phyloP scores from a whole-genome alignment of 495 filamentous ascomycete genomes.

The Xylaria telfairii region DNA sequence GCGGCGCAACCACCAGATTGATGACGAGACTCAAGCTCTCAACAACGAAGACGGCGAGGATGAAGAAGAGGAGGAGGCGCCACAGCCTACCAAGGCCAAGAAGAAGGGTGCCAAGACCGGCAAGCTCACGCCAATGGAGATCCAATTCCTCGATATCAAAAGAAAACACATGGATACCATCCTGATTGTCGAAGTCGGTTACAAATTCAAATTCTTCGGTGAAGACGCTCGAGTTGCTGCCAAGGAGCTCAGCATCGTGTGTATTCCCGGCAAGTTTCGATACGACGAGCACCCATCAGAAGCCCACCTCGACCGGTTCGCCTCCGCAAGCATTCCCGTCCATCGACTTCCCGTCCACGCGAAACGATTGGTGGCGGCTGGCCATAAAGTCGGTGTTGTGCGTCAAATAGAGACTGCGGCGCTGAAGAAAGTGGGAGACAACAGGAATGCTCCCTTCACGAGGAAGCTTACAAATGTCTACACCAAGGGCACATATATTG shows the following conservation, averaged over 20 bases:
- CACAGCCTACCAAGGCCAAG: conserved; percentile 51
- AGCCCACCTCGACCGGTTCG: conserved; percentile 90
- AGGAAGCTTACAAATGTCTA: conserved; percentile 96
- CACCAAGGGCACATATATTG: conserved; percentile 97
- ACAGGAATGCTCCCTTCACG: conserved; percentile 89
- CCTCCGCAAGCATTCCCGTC: conserved; percentile 93
- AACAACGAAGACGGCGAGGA: conserved; percentile 57
- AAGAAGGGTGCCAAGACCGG: conserved; percentile 76
- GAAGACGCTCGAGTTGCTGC: conserved; percentile 91
- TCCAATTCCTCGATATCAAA: conserved; percentile 93
- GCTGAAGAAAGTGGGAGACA: conserved; percentile 94
- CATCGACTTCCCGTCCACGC: conserved; percentile 94
- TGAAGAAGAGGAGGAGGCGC: conserved; percentile 63
- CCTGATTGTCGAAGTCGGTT: conserved; percentile 91
- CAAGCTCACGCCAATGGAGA: conserved; percentile 94
- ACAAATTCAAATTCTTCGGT: conserved; percentile 98
- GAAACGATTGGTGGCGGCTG: conserved; percentile 88
- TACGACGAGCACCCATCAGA: conserved; percentile 97
- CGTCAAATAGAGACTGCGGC: conserved; percentile 98
- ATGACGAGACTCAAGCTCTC: conserved; percentile 55
- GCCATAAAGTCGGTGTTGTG: conserved; percentile 95
- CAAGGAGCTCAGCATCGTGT: conserved; percentile 92
- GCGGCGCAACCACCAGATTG: conserved; percentile 57
- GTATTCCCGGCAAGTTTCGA: conserved; percentile 92
- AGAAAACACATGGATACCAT: conserved; percentile 87